Conservation (phyloP, 768 basidiomycete genomes). For the Mycena maculata region DNA sequence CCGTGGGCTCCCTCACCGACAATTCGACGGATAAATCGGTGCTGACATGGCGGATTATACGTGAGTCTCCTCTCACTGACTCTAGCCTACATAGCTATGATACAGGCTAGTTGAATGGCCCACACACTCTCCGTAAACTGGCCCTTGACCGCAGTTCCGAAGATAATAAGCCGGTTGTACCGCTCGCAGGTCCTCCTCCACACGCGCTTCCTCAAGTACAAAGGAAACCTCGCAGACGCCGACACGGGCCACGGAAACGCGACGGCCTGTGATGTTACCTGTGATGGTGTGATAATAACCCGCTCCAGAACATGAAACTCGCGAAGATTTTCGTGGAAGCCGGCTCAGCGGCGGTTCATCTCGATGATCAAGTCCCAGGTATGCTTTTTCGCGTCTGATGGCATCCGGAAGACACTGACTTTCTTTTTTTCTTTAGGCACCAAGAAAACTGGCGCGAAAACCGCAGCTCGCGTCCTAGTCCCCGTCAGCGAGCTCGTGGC, state of each 20-base stretch:
- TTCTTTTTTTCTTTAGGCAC: background rate
- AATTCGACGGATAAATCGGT: slow-evolving; percentile 1
- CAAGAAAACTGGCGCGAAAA: slow-evolving; percentile 1
- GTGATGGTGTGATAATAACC: background rate
- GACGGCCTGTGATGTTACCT: background rate
- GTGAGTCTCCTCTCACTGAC: background rate
- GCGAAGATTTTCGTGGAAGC: background rate
- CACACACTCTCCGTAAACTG: background rate
- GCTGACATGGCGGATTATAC: background rate
- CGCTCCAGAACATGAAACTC: background rate
- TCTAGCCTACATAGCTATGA: background rate
- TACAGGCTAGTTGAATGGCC: background rate
- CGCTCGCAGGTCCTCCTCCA: background rate
- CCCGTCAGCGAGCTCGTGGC: slow-evolving; percentile 2
- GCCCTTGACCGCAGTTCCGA: background rate
- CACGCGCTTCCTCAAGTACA: slow-evolving; percentile 3
- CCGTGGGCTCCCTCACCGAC: background rate
- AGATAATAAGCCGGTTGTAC: background rate
- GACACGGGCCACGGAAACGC: background rate
- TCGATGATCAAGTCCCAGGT: slow-evolving; percentile 6
- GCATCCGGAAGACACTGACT: background rate
- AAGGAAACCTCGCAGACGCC: background rate
- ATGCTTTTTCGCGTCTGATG: background rate
- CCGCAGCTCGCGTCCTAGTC: background rate
- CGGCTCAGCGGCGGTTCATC: background rate